phyloP scores from a whole-genome alignment of 2,329 filamentous ascomycete species.

The Fusarium chuoi region DNA sequence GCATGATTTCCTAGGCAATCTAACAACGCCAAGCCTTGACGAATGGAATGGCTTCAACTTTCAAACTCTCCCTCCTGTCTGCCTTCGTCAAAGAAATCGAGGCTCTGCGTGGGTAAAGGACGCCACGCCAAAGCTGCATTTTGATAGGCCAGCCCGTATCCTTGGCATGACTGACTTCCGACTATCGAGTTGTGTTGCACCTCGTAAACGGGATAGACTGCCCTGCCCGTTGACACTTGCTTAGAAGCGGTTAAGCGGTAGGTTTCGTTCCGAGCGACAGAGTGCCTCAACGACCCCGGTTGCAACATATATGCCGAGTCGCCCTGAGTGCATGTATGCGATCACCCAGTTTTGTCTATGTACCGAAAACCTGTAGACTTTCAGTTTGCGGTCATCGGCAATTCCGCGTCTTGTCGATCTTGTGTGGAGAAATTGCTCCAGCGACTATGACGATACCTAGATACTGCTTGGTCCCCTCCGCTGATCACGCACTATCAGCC shows the following conservation, averaged over 20 bases:
- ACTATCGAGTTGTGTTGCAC: neutral
- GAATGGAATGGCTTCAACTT: neutral
- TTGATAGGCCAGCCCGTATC: constrained; percentile 28
- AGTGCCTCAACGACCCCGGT: neutral
- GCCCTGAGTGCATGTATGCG: neutral
- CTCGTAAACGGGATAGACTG: neutral
- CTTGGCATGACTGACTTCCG: neutral
- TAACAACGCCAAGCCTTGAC: constrained; percentile 3
- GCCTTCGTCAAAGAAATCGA: neutral
- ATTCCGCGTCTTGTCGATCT: constrained; percentile 26
- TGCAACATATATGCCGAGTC: neutral
- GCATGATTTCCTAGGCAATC: neutral
- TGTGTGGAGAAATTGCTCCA: constrained; percentile 24
- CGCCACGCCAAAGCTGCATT: neutral
- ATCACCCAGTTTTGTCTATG: neutral
- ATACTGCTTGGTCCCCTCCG: neutral
- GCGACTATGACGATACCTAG: constrained; percentile 17
- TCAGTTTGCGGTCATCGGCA: constrained; percentile 21
- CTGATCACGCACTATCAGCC: constrained; percentile 11
- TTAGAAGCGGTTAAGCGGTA: constrained; percentile 9
- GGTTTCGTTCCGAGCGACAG: neutral
- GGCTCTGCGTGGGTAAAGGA: neutral
- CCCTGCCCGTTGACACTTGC: neutral
- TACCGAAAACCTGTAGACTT: neutral
- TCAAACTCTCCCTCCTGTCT: neutral